A percentile compares a stretch with the other conserved stretches of the same genome.
Conservation (phyloP, 371 early-diverging fungal genomes). For the Funneliformis caledonium region DNA sequence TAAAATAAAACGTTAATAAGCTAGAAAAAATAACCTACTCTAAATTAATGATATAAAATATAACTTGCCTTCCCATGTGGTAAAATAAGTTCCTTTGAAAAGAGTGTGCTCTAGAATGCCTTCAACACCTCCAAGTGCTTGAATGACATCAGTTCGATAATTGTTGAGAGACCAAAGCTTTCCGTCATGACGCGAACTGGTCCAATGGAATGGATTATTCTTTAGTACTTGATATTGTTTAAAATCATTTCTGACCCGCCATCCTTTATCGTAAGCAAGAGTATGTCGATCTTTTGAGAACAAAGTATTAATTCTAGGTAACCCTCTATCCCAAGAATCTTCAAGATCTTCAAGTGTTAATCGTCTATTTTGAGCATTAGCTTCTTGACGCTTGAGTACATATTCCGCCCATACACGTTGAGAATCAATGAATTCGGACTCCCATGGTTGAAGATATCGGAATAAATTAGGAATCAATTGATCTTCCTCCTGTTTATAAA, state of each 20-base stretch:
- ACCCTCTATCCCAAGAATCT: conserved; percentile 98
- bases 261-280: conserved; percentile 98
- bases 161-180: conserved; percentile 97
- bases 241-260: conserved; percentile 96
- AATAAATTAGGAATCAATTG: conserved; percentile 97
- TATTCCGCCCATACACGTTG: conserved; percentile 99
- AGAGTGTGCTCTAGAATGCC: conserved; percentile 98
- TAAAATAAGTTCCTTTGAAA: conserved; percentile 97
- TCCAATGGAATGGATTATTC: conserved; percentile 98
- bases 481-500: conserved; percentile 72
- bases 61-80: conserved; percentile 85
- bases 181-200: conserved; percentile 93
- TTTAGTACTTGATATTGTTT: conserved; percentile 96
- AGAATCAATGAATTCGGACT: conserved; percentile 97
- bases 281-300: conserved; percentile 96
- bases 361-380: conserved; percentile 93
- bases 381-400: conserved; percentile 96
- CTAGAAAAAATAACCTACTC: too few species aligned
- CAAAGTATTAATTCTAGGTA: conserved; percentile 98
- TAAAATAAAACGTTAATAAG: not conserved
- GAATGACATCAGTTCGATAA: conserved; percentile 98
- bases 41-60: not conserved
- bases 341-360: conserved; percentile 96
- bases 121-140: conserved; percentile 98
- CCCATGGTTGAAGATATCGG: conserved; percentile 98